phyloP scores from a whole-genome alignment of 2,329 filamentous ascomycete species.

The Colletotrichum sp. region DNA sequence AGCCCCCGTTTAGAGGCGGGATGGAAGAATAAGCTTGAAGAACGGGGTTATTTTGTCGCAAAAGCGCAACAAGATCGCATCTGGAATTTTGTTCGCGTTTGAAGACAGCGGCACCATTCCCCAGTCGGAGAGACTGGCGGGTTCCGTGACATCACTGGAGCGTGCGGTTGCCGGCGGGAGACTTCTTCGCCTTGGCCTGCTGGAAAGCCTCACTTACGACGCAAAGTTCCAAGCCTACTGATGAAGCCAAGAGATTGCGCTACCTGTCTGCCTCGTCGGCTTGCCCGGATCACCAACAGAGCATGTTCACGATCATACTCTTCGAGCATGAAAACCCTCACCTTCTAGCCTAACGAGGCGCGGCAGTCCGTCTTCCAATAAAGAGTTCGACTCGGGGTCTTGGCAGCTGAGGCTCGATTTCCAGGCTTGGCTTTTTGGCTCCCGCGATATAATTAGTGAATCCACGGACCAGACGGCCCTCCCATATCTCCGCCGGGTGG shows the following conservation, averaged over 20 bases:
- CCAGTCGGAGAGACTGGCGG: neutral
- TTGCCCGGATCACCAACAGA: neutral
- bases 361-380: neutral
- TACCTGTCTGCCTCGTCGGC: neutral
- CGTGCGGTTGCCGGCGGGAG: neutral
- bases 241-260: too few species aligned
- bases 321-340: neutral
- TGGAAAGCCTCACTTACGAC: neutral
- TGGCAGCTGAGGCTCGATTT: neutral
- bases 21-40: neutral
- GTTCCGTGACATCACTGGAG: neutral
- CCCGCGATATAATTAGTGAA: neutral
- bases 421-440: neutral
- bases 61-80: neutral
- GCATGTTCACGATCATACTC: neutral
- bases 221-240: neutral
- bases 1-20: neutral
- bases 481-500: neutral
- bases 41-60: neutral
- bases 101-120: neutral
- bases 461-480: neutral
- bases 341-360: rapidly evolving
- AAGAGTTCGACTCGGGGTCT: neutral
- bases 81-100: neutral
- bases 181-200: neutral